Conservation (phyloP, 768 basidiomycete genomes). For the Hemileccinum rubropunctum region DNA sequence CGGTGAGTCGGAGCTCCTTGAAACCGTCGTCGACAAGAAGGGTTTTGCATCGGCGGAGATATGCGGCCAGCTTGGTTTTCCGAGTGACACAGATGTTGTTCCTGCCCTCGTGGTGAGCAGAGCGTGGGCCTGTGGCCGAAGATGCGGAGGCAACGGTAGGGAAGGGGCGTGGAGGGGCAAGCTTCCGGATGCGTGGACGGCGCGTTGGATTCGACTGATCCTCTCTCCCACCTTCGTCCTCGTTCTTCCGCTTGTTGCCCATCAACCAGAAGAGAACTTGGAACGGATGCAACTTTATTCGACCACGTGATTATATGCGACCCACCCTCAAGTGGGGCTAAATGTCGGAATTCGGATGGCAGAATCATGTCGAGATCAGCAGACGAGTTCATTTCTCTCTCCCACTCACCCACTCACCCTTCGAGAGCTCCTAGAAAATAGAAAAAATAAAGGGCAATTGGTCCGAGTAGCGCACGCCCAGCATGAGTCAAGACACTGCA, state of each 20-base stretch:
- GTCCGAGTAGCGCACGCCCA: conserved; percentile 34
- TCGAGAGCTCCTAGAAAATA: conserved; percentile 5
- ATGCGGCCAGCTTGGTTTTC: conserved; percentile 66
- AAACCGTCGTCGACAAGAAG: conserved; percentile 75
- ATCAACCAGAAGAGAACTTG: not conserved
- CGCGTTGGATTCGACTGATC: conserved; percentile 8
- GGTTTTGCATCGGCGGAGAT: conserved; percentile 76
- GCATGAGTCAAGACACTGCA: conserved; percentile 79
- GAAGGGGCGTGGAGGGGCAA: conserved; percentile 72
- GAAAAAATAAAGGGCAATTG: conserved; percentile 10
- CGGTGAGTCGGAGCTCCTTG: conserved; percentile 69
- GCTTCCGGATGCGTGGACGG: conserved; percentile 51
- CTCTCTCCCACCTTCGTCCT: not conserved
- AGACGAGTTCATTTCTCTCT: not conserved
- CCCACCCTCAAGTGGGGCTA: conserved; percentile 24
- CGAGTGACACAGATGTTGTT: conserved; percentile 80
- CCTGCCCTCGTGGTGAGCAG: conserved; percentile 76
- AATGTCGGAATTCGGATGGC: conserved; percentile 16
- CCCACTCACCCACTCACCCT: conserved; percentile 21
- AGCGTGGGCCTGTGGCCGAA: conserved; percentile 77
- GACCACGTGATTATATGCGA: conserved; percentile 11
- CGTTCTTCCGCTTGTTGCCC: conserved; percentile 24
- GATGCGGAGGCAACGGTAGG: conserved; percentile 73
- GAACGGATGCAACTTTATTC: not conserved
- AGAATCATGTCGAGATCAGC: not conserved